These are phyloP conservation scores for Xerocomus spinulosus DNA, from an alignment of 768 basidiomycete species.

Conservation along the genomic window DNA sequence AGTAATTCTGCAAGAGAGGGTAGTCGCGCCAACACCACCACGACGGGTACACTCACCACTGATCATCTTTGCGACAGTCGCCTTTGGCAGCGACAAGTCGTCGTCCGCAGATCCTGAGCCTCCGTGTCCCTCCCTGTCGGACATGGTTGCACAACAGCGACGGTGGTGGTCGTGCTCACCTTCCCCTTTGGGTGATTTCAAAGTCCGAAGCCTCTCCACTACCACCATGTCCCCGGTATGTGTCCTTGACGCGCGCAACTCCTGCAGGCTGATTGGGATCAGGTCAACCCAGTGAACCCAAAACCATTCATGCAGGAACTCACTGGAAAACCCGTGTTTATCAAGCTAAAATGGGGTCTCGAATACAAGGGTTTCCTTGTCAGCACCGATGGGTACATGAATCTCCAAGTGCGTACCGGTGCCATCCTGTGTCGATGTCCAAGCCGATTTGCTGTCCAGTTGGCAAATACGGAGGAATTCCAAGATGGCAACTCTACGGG, in stretches of 20 bases:
- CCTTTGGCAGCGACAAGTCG: constrained; percentile 92
- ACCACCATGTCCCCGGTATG: constrained; percentile 16
- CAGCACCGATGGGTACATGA: constrained; percentile 99
- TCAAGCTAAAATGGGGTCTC: constrained; percentile 96
- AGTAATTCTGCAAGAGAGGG: constrained; percentile 65
- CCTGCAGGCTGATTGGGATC: constrained; percentile 11
- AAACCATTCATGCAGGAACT: constrained; percentile 99
- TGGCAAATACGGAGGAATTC: constrained; percentile 98
- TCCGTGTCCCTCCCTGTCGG: constrained; percentile 80
- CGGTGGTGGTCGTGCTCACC: background rate
- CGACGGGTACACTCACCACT: constrained; percentile 47
- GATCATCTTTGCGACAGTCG: constrained; percentile 97
- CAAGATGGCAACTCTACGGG: constrained; percentile 95
- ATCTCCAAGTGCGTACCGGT: constrained; percentile 70
- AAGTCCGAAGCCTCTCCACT: constrained; percentile 32
- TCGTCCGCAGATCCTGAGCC: constrained; percentile 73
- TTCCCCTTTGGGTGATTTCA: constrained; percentile 29
- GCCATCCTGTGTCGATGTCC: background rate
- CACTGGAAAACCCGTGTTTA: constrained; percentile 94
- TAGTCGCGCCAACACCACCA: constrained; percentile 7
- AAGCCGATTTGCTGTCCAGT: constrained; percentile 39
- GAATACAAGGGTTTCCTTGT: constrained; percentile 99
- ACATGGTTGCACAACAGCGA: constrained; percentile 50
- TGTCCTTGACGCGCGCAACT: background rate
- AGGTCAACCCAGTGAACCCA: constrained; percentile 94